phyloP scores from a whole-genome alignment of 2,329 filamentous ascomycete species.

The Periconia sp. region DNA sequence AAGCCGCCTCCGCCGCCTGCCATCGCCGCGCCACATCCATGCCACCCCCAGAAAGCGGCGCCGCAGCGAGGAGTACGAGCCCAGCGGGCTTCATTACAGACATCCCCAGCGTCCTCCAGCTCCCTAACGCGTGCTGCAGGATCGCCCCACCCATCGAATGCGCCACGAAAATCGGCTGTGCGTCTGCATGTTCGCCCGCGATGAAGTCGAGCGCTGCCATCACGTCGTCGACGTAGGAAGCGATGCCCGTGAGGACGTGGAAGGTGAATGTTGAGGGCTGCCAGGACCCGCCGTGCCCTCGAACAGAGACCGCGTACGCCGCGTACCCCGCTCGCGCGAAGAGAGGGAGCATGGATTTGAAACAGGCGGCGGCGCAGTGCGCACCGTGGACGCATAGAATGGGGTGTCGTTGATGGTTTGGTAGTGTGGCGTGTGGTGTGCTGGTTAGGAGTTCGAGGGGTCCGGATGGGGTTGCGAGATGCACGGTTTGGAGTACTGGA shows the following conservation, averaged over 20 bases:
- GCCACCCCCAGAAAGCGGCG: slow-evolving; percentile 6
- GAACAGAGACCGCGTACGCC: slow-evolving; percentile 6
- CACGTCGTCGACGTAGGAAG: slow-evolving; percentile 2
- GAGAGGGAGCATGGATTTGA: slow-evolving; percentile 6
- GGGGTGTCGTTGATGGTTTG: neutral
- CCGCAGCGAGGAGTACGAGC: slow-evolving; percentile 4
- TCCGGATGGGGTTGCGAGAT: slow-evolving; percentile 3
- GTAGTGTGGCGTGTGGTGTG: neutral
- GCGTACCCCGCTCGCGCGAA: slow-evolving; percentile 4
- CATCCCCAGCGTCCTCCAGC: neutral
- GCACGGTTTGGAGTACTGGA: too few species aligned
- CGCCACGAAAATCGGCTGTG: slow-evolving; percentile 4
- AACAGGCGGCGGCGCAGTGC: slow-evolving; percentile 8
- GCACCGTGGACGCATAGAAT: slow-evolving; percentile 7
- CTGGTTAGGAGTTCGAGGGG: slow-evolving; percentile 7
- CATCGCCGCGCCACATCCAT: slow-evolving; percentile 8
- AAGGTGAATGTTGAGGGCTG: slow-evolving; percentile 5
- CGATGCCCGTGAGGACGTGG: slow-evolving; percentile 2
- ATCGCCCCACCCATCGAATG: slow-evolving; percentile 9
- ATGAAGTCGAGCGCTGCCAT: neutral
- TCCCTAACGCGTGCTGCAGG: slow-evolving; percentile 3
- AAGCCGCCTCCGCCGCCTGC: slow-evolving; percentile 5
- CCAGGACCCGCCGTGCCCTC: slow-evolving; percentile 9
- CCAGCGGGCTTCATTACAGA: neutral
- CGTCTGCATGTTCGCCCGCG: neutral